A percentile compares a stretch with the other conserved stretches of the same genome.
Evolutionary conservation across 352 stramenopile species (phyloP).

Genomic region (Phytophthora tentaculata): DNA sequence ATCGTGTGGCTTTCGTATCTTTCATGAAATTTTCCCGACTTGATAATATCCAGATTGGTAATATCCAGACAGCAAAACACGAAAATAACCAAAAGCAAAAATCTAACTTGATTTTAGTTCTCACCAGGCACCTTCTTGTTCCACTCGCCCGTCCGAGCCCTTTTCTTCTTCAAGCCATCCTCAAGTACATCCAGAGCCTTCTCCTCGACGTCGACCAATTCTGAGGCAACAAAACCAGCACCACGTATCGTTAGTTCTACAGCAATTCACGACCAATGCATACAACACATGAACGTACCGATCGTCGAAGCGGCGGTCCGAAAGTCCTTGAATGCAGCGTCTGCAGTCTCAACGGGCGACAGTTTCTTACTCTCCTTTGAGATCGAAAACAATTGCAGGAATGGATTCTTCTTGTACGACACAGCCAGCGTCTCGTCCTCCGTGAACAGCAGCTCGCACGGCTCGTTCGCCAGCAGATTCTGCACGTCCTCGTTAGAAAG

Average conservation of each 20-base stretch:
- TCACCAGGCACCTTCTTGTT: constrained; percentile 42
- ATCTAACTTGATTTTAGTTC: constrained; percentile 19
- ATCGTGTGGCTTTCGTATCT: too few relatives aligned
- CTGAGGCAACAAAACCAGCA: constrained; percentile 28
- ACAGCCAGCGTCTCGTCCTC: constrained; percentile 50
- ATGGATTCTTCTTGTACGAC: constrained; percentile 71
- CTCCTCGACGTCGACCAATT: constrained; percentile 53
- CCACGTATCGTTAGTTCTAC: constrained; percentile 9
- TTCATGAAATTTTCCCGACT: too few relatives aligned
- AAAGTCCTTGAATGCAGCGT: constrained; percentile 47
- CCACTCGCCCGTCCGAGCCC: constrained; percentile 60
- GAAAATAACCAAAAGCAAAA: neutral
- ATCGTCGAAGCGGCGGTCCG: constrained; percentile 56
- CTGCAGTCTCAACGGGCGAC: constrained; percentile 19
- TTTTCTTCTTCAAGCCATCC: constrained; percentile 84
- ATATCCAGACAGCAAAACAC: neutral
- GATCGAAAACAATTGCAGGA: constrained; percentile 63
- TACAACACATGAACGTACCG: constrained; percentile 37
- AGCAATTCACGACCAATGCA: constrained; percentile 10
- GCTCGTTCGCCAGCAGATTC: constrained; percentile 48
- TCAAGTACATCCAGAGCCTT: constrained; percentile 66
- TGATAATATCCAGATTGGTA: too few relatives aligned
- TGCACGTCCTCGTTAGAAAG: constrained; percentile 39
- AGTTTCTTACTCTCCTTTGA: constrained; percentile 34
- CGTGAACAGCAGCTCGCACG: constrained; percentile 59